Conservation (phyloP, 2,329 filamentous ascomycete genomes). For the Pseudocercospora eumusae region DNA sequence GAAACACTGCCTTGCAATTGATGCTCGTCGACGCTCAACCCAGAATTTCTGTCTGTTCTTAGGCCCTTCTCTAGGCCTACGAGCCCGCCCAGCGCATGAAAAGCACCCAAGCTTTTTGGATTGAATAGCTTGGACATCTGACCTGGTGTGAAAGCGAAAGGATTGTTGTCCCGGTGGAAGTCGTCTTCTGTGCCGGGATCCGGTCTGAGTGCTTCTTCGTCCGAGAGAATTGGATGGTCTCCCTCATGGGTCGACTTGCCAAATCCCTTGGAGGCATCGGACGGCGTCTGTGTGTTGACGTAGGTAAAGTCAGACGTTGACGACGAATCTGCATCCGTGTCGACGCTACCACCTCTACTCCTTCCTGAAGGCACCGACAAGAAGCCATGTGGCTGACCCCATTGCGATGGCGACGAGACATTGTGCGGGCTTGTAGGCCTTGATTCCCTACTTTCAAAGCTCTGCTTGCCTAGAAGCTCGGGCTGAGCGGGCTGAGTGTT, state of each 20-base stretch:
- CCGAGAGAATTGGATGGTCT: conserved; percentile 58
- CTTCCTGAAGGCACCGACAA: conserved; percentile 64
- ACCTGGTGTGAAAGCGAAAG: conserved; percentile 80
- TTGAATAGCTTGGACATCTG: conserved; percentile 80
- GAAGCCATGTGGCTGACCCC: conserved; percentile 55
- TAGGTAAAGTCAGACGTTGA: conserved; percentile 65
- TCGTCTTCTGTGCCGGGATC: conserved; percentile 75
- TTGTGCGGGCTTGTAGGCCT: conserved; percentile 68
- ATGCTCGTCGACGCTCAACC: conserved; percentile 70
- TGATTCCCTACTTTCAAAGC: conserved; percentile 66
- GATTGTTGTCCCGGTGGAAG: conserved; percentile 74
- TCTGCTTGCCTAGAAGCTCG: conserved; percentile 58
- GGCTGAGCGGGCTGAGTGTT: conserved; percentile 37
- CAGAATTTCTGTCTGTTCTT: conserved; percentile 63
- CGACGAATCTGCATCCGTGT: conserved; percentile 58
- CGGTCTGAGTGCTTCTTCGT: conserved; percentile 69
- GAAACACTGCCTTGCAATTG: conserved; percentile 63
- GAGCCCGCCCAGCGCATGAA: conserved; percentile 73
- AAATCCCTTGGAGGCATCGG: conserved; percentile 34
- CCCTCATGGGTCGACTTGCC: conserved; percentile 39
- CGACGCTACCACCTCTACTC: conserved; percentile 66
- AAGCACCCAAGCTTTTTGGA: conserved; percentile 74
- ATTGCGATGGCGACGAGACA: conserved; percentile 63
- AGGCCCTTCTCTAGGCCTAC: conserved; percentile 72
- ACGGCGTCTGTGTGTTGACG: conserved; percentile 48